Base-by-base conservation (phyloP, 2,329 filamentous ascomycete genomes). In the Acephala macrosclerotiorum region DNA sequence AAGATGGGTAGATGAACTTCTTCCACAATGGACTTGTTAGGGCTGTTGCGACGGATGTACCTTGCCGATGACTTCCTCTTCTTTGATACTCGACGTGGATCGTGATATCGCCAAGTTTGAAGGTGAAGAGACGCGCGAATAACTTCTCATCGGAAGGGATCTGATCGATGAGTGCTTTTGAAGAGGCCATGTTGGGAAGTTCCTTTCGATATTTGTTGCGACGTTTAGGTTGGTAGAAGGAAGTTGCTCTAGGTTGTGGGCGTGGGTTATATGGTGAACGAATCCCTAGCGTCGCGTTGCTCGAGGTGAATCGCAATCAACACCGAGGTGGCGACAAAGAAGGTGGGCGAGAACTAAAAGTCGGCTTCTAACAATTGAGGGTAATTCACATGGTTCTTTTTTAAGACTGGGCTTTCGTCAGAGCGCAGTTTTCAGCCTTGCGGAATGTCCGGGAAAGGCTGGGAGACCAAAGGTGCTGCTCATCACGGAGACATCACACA, bases 1-100 rank as follows among this genome's bases (percentile, higher is more conserved):
- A 53, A 29, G 49, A 25, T 18, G 49, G 49, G 33, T 29, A 53
- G 14, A 53, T 16, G 49, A 53, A 53, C 14, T 53, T 53, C 49
- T 53, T 53, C 49, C 49, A 42, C 18, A 61, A 22, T 12, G 6
- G 9, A n/a, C 60, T 61, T 12, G 60, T 49, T 4, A 12, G 12
- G 1, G 35, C 22, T 35, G 56, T 61, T 0, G 22, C 26, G 36
- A n/a, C 26, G 25, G 49, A 55, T 35, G 55, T 16, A 61, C 60
- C 45, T 56, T 61, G 14, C 60, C 49, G 14, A n/a, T 8, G 0
- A 55, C 45, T 1, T 3, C 16, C 36, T 56, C 22, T 6, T 22
- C 49, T 3, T 61, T 1, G n/a, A n/a, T 55, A 22, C 1, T 1
- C 56, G 3, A 56, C 36, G 0, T 14, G 38, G 49, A 61, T 61